Evolutionary conservation across 164 flowering plant species (phyloP).

Genomic region (Annona squamosa): DNA sequence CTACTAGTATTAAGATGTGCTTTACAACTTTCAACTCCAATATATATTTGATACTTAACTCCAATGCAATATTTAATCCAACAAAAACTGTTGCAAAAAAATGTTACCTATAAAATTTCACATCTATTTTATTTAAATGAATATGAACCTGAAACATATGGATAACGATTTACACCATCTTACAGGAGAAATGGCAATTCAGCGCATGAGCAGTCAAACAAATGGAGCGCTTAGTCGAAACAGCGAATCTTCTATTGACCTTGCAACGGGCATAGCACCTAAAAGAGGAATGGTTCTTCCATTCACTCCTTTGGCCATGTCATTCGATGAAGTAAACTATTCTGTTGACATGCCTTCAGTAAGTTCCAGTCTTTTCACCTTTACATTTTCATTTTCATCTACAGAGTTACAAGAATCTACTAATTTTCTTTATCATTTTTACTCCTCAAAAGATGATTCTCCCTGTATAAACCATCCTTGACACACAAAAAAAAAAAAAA

Average conservation of each 20-base stretch:
- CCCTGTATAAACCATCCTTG: too few relatives aligned
- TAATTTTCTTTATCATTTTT: too few relatives aligned
- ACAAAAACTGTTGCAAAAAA: background rate
- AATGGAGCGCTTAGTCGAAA: conserved; percentile 33
- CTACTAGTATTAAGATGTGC: background rate
- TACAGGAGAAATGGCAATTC: conserved; percentile 60
- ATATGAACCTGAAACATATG: background rate
- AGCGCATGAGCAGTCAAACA: conserved; percentile 41
- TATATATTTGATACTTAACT: too few relatives aligned
- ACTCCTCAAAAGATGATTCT: too few relatives aligned
- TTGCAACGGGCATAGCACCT: conserved; percentile 51
- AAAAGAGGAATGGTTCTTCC: conserved; percentile 99
- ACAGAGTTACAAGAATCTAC: too few relatives aligned
- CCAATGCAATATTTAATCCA: background rate
- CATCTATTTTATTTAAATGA: background rate
- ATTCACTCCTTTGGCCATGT: conserved; percentile 84
- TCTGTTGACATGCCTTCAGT: conserved; percentile 93
- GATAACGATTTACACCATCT: background rate
- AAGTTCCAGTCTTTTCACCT: conserved; percentile 4
- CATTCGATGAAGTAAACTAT: conserved; percentile 72
- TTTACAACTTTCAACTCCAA: background rate
- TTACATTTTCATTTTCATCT: background rate
- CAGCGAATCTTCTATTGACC: conserved; percentile 35
- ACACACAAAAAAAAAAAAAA: too few relatives aligned
- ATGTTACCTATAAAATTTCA: background rate